Evolutionary conservation across 768 basidiomycete genomes (phyloP).

Genomic region (Tricholoma terreum): DNA sequence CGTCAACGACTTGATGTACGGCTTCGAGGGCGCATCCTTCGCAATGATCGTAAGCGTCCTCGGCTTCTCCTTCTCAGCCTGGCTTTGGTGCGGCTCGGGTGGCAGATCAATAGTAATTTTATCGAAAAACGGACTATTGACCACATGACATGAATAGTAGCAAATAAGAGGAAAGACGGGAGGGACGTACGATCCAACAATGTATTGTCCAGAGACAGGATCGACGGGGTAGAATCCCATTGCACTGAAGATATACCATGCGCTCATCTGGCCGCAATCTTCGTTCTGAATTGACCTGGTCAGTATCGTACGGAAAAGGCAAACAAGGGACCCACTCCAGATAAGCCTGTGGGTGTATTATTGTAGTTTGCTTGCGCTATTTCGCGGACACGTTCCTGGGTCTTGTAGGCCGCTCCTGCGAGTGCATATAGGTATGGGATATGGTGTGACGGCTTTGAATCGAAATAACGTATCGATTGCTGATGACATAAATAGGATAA

Average conservation of each 20-base stretch:
- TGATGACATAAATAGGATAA: not conserved
- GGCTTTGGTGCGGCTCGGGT: slow-evolving; percentile 18
- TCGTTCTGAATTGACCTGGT: slow-evolving; percentile 56
- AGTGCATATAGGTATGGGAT: slow-evolving; percentile 81
- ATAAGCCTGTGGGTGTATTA: slow-evolving; percentile 62
- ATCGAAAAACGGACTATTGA: slow-evolving; percentile 46
- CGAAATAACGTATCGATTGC: not conserved
- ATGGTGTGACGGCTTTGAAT: slow-evolving; percentile 71
- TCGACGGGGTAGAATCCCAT: slow-evolving; percentile 87
- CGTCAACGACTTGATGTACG: slow-evolving; percentile 57
- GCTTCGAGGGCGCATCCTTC: slow-evolving; percentile 52
- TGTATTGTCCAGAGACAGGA: slow-evolving; percentile 71
- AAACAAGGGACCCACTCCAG: slow-evolving; percentile 49
- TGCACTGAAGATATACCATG: slow-evolving; percentile 82
- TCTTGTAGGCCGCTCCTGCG: slow-evolving; percentile 66
- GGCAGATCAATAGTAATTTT: slow-evolving; percentile 57
- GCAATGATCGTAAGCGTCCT: slow-evolving; percentile 50
- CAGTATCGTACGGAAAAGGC: not conserved
- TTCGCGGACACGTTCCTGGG: slow-evolving; percentile 67
- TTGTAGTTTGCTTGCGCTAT: slow-evolving; percentile 67
- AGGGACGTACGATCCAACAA: slow-evolving; percentile 64
- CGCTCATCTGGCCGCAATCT: slow-evolving; percentile 89
- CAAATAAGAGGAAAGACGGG: not conserved
- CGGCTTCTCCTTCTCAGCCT: slow-evolving; percentile 3
- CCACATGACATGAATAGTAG: not conserved